These are phyloP conservation scores for Paecilomyces sp. DNA, from an alignment of 2,329 filamentous ascomycete genomes.

Conservation along the genomic window DNA sequence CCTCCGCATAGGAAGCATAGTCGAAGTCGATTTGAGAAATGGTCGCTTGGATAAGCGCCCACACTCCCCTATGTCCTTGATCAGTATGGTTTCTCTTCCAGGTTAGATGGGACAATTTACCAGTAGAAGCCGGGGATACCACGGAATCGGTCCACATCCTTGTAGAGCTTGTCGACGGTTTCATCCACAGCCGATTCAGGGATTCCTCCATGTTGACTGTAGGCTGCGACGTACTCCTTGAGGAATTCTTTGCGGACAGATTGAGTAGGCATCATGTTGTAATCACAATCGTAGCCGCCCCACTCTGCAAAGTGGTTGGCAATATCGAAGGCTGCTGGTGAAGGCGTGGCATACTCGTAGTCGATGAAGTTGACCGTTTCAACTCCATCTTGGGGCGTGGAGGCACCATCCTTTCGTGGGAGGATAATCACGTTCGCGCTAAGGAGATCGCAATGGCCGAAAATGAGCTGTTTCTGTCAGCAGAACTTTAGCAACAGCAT, in stretches of 20 bases:
- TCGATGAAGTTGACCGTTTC: slow-evolving; percentile 80
- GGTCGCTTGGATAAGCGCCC: slow-evolving; percentile 87
- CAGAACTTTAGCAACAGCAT: not conserved
- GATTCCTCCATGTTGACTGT: slow-evolving; percentile 47
- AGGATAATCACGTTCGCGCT: slow-evolving; percentile 92
- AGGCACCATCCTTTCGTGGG: slow-evolving; percentile 30
- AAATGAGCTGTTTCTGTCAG: slow-evolving; percentile 59
- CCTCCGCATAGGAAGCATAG: slow-evolving; percentile 84
- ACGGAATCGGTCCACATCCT: slow-evolving; percentile 79
- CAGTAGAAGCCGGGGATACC: slow-evolving; percentile 83
- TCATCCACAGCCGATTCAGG: slow-evolving; percentile 43
- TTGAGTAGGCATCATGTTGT: slow-evolving; percentile 69
- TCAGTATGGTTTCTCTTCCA: not conserved
- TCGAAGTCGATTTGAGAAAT: slow-evolving; percentile 97
- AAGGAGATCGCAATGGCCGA: slow-evolving; percentile 93
- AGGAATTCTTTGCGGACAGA: slow-evolving; percentile 74
- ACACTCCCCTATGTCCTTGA: slow-evolving; percentile 68
- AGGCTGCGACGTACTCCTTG: slow-evolving; percentile 71
- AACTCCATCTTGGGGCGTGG: slow-evolving; percentile 26
- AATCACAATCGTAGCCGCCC: slow-evolving; percentile 95
- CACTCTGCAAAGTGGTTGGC: slow-evolving; percentile 98
- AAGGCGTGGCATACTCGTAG: slow-evolving; percentile 95
- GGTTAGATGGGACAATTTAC: slow-evolving; percentile 16
- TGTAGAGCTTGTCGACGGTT: slow-evolving; percentile 62
- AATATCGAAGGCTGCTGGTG: slow-evolving; percentile 90